Base-by-base conservation (phyloP, 805 yeast species). In the Geotrichum ghanense region DNA sequence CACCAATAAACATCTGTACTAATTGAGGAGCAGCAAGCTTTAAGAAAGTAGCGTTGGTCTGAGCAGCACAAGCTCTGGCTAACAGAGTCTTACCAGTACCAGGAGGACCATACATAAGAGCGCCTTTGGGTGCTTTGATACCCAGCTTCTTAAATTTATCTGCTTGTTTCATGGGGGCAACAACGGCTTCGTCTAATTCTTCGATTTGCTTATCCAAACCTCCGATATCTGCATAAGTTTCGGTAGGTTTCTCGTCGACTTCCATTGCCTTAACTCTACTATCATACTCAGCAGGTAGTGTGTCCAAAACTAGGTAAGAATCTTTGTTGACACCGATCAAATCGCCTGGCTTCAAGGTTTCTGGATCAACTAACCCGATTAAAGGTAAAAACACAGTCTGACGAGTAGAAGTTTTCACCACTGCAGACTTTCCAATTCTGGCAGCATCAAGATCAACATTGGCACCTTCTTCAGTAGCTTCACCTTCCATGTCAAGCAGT, bases 1-100 rank as follows among this genome's bases (percentile, higher is more conserved):
- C 99, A 64, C 99, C 99, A 59, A 92, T 84, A 61, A 89, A 92
- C 88, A 92, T 92, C 64, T 92, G 98, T 47, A 92, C 97, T 53
- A 92, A 78, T 67, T 92, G 98, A 6, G 98, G 96, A 31, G 97
- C 99, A 1, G 97, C 97, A 48, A 92, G 75, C 62, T 95, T 86
- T 62, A 92, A 73, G 64, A 92, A 92, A 0, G 98, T 92, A 14
- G 98, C 98, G 66, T 89, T 88, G 0, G 97, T 86, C 66, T 92
- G 97, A 46, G 97, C 96, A 21, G 99, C 99, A 70, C 97, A 95
- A 1, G 98, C 98, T 64, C 96, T 81, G 7, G 99, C 99, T 55
- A 92, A 73, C 51, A 92, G 71, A 1, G 98, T 92, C 68, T 92
- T 92, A 65, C 99, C 99, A 1, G 98, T 92, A 65, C 99, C 99